Evolutionary conservation across 2,329 filamentous ascomycete genomes (phyloP), one percentile per base, ranked within the genome.

Genomic region (Cercospora berteroae): DNA sequence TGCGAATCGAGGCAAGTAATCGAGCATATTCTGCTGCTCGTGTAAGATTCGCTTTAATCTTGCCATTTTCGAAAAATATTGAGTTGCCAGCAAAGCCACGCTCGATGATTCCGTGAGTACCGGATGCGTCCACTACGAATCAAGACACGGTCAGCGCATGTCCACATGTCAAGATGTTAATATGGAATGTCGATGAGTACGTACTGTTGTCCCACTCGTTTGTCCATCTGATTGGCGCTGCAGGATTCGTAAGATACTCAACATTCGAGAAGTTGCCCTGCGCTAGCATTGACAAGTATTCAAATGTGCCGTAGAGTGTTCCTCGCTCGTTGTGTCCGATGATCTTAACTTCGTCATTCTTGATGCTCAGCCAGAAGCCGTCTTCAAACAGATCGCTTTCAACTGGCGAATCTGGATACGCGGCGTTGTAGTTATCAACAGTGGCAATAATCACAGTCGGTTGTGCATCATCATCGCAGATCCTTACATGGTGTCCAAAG

Each of bases 151-250:
- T 58, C 29, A 58, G 55, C 55, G 31, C n/a, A 6, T 36, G n/a
- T 33, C 16, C 29, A 25, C 7, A 31, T 63, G 20, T 8, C 16
- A 29, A 27, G 8, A 8, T n/a, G 44, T 36, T 12, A 20, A n/a
- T n/a, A 3, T n/a, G 12, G n/a, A 48, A 83, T 87, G 12, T 89
- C 85, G 66, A 89, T 85, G 75, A 91, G 2, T 58, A 13, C 55
- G 16, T 36, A 58, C 55, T 80, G 70, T 92, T 91, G 74, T 92
- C 88, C 89, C 89, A 92, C 70, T 92, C 85, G 73, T 92, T 91
- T 0, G 87, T 84, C 89, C 89, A 91, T 70, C 89, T 83, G 50
- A 92, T 85, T 0, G 85, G 85, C 0, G 85, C 87, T 65, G 83
- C 82, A 0, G 88, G 88, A 69, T 85, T 89, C 8, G 83, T 83